phyloP scores from a whole-genome alignment of 139 green algal genomes.

The Yamagishiella unicocca region DNA sequence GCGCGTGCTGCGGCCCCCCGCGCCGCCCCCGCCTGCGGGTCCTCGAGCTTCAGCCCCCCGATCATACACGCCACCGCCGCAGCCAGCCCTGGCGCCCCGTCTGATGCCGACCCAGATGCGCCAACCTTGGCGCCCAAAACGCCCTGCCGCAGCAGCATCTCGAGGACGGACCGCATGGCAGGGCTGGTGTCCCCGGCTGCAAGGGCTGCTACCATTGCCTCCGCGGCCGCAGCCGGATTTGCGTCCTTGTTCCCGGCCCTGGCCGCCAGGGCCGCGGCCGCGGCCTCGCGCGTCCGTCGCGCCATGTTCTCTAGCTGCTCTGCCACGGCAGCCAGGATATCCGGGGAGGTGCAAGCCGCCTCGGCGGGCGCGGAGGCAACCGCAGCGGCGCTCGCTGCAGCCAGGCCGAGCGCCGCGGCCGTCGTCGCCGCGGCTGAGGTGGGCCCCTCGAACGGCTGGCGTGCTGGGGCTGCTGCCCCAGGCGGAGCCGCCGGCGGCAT shows the following conservation, averaged over 20 bases:
- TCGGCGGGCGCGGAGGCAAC: not conserved
- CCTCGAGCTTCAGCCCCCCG: not conserved
- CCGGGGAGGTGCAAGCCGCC: not conserved
- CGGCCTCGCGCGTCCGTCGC: not conserved
- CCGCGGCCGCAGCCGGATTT: not conserved
- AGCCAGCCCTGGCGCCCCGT: not conserved
- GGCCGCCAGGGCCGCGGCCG: not conserved
- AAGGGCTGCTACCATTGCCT: not conserved
- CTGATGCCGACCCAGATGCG: not conserved
- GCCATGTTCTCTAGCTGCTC: slow-evolving; percentile 31
- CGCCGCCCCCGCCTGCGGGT: not conserved
- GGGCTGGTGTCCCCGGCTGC: not conserved
- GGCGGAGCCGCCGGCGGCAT: not conserved
- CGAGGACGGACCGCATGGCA: not conserved
- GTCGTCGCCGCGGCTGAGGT: not conserved
- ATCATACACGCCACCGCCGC: slow-evolving; percentile 20
- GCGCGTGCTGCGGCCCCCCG: not conserved
- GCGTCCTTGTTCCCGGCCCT: not conserved
- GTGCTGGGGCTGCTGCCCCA: not conserved
- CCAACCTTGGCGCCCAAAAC: not conserved
- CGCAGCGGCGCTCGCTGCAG: not conserved
- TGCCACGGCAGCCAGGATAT: not conserved
- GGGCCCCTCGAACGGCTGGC: not conserved
- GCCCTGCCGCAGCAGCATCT: slow-evolving; percentile 15
- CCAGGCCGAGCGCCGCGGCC: not conserved